Evolutionary conservation across 768 basidiomycete species (phyloP), one percentile per base, ranked within the genome.

Genomic region (Inosperma sp.): DNA sequence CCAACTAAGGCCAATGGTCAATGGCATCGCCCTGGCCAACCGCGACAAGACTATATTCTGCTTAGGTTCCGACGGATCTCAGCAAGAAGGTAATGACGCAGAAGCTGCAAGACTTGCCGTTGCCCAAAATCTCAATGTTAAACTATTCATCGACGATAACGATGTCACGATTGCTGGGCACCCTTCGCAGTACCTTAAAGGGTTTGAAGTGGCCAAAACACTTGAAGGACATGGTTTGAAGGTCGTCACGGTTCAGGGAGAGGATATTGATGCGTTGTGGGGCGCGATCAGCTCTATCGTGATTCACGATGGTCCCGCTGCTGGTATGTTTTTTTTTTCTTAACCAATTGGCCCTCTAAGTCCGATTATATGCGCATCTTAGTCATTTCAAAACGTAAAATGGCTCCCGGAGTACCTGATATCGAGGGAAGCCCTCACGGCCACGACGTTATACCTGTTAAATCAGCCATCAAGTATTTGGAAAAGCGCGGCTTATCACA

Each of bases 81-180:
- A 93, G 63, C 91, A 93, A 65, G 91, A 93, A 64, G 91, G 91
- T 13, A 86, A 93, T 63, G 89, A 93, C 59, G 90, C 91, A 2
- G 91, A 93, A 63, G 91, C 91, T 13, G 91, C 91, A 12, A 77
- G 90, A 14, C 75, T 93, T 26, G 90, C 91, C 14, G 91, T 91
- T 34, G 90, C 91, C 2, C 83, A 92, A 63, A 68, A 73, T 35
- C 73, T 93, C 58, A 90, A 92, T 64, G 79, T 93, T 66, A 93
- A 93, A 68, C 72, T 93, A 49, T 67, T 93, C 65, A 84, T 93
- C 56, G 91, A 93, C 58, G 88, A 92, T 68, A 93, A 93, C 68
- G 84, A 93, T 63, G 90, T 93, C 57, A 93, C 90, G 7, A 93
- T 93, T 53, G 83, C 90, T n/a, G 91, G 91, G 0, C 89, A 93